These are phyloP conservation scores for Oenanthe sinensis DNA, from an alignment of 129 eudicot genomes.

Conservation along the genomic window DNA sequence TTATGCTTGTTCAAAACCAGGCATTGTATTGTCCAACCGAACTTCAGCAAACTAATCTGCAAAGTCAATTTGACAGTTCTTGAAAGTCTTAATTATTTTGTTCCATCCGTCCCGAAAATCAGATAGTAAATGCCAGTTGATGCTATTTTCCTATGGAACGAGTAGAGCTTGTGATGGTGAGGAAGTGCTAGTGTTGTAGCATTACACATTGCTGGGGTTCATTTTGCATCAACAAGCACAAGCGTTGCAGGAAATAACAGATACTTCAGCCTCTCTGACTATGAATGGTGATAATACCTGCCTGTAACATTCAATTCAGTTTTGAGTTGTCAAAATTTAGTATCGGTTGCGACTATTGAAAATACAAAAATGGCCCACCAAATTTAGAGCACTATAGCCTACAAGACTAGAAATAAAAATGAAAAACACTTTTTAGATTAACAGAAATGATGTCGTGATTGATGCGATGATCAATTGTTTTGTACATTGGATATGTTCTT, in stretches of 20 bases:
- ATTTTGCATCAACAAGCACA: constrained; percentile 60
- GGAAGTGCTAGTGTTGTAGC: constrained; percentile 36
- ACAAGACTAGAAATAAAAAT: too few relatives aligned
- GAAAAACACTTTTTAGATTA: too few relatives aligned
- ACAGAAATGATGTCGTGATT: too few relatives aligned
- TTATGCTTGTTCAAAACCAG: constrained; percentile 42
- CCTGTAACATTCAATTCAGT: too few relatives aligned
- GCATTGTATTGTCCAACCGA: constrained; percentile 28
- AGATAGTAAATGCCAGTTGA: constrained; percentile 54
- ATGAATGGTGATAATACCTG: constrained; percentile 33
- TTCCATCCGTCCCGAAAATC: constrained; percentile 51
- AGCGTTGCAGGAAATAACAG: constrained; percentile 46
- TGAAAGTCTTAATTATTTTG: constrained; percentile 51
- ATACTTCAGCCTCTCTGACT: constrained; percentile 32
- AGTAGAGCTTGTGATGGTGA: constrained; percentile 38
- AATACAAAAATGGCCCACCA: too few relatives aligned
- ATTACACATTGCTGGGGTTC: constrained; percentile 22
- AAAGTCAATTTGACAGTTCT: constrained; percentile 44
- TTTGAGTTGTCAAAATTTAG: too few relatives aligned
- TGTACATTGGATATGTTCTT: too few relatives aligned
- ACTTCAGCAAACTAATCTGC: constrained; percentile 52
- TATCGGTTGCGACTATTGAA: too few relatives aligned
- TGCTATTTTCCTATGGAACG: constrained; percentile 50
- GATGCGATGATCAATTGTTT: too few relatives aligned
- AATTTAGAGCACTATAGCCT: too few relatives aligned